Evolutionary conservation across 2,329 filamentous ascomycete species (phyloP), one percentile per base, ranked within the genome.

Genomic region (Hypomyces rosellus): DNA sequence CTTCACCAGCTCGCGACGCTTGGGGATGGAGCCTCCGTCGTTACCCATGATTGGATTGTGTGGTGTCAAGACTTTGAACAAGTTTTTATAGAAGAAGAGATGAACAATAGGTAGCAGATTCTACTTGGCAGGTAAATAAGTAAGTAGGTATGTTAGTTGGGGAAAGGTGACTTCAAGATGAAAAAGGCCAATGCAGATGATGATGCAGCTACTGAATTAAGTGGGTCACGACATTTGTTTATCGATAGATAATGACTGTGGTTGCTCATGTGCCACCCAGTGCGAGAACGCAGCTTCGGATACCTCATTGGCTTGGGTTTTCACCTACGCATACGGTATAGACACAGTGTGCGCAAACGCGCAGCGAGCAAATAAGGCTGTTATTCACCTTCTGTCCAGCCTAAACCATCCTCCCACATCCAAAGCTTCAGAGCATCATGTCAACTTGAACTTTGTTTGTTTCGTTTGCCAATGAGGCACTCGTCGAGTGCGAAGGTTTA

Each of bases 11-110:
- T 99, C 95, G 63, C 90, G 87, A 33, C 95, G 88, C 56, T 87
- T 97, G 5, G 93, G 93, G 59, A 99, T 99, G 59, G 89, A 92
- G 66, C 93, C 93, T 60, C 93, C 93, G 68, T 99, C 93, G 73
- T 99, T 99, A 66, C 93, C 93, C 93, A 99, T 96, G 60, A 47
- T 65, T 56, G 42, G 14, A 5, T 18, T 18, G 8, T 11, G 25
- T 30, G 6, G 9, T 30, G 25, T 2, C 2, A 11, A 30, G 2
- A 8, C 25, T 30, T 11, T 30, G 6, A 8, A 30, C 2, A 30
- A 8, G 25, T 22, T 12, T 39, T 14, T 39, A 38, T n/a, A 7
- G 38, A 18, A 18, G 13, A 13, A 18, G n/a, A 11, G 15, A 20
- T 20, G 38, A 20, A 20, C 5, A 16, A 16, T 12, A 20, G 7